A percentile compares a stretch with the other conserved stretches of the same genome.
Evolutionary conservation across 139 green algal genomes (phyloP).

Genomic region (Desmodesmus armatus): DNA sequence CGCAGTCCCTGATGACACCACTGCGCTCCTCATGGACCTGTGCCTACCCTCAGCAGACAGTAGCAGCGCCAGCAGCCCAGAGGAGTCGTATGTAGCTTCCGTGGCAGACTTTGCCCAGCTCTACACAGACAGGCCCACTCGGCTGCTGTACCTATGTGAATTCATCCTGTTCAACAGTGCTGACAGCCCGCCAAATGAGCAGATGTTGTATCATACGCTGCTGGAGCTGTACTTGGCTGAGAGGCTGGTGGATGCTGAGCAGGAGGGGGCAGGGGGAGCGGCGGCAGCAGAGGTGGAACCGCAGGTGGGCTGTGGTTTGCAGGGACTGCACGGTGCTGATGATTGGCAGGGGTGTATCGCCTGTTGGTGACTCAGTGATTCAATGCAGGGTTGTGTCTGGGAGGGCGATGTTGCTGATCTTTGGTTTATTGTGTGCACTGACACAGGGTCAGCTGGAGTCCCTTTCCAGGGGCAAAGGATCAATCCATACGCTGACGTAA

Average conservation of each 20-base stretch:
- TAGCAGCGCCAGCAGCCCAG: neutral
- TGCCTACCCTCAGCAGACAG: constrained; percentile 65
- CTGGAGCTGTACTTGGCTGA: constrained; percentile 89
- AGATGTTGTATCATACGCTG: constrained; percentile 86
- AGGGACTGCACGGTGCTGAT: neutral
- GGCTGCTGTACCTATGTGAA: constrained; percentile 84
- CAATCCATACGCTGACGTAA: too few species aligned
- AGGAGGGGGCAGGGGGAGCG: neutral
- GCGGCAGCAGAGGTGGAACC: constrained; percentile 26
- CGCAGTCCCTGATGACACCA: constrained; percentile 80
- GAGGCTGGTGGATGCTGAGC: constrained; percentile 37
- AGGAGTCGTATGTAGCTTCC: constrained; percentile 62
- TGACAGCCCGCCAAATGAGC: constrained; percentile 50
- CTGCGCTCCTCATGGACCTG: constrained; percentile 88
- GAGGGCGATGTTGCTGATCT: too few species aligned
- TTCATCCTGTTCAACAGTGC: constrained; percentile 83
- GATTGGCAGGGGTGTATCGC: too few species aligned
- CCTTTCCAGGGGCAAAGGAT: too few species aligned
- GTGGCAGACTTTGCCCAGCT: constrained; percentile 90
- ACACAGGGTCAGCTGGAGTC: too few species aligned
- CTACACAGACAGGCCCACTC: constrained; percentile 78
- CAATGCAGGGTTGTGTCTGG: too few species aligned
- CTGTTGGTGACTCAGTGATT: too few species aligned
- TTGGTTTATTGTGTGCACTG: too few species aligned
- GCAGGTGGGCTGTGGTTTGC: neutral